Conservation (phyloP, 192 early-diverging fungal genomes). For the Martensiomyces pterosporus region DNA sequence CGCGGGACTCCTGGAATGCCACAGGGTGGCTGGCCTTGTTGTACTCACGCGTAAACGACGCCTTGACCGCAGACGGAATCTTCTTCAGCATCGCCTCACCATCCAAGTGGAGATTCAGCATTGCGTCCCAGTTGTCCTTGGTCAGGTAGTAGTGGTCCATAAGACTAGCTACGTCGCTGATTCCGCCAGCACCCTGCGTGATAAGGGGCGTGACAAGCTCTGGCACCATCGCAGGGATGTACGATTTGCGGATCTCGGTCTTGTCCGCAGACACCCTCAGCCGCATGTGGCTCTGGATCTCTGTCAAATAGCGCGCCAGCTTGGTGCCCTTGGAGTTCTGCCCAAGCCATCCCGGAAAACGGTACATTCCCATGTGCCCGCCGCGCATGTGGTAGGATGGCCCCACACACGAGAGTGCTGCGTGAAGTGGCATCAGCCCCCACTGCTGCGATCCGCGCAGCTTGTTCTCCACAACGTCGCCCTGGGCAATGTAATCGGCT, state of each 20-base stretch:
- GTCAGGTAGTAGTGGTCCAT: conserved; percentile 94
- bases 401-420: conserved; percentile 75
- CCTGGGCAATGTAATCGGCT: conserved; percentile 80
- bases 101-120: conserved; percentile 75
- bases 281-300: conserved; percentile 87
- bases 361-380: conserved; percentile 30
- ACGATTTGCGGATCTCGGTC: conserved; percentile 79
- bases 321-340: conserved; percentile 81
- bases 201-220: conserved; percentile 34
- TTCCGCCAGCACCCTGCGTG: conserved; percentile 51
- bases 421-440: conserved; percentile 87
- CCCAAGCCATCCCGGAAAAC: conserved; percentile 75
- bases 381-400: conserved; percentile 84
- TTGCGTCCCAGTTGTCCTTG: conserved; percentile 82
- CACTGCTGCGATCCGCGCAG: conserved; percentile 85
- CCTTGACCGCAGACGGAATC: conserved; percentile 64
- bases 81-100: conserved; percentile 49
- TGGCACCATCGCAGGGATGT: conserved; percentile 65
- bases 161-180: conserved; percentile 66
- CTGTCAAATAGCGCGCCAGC: conserved; percentile 63
- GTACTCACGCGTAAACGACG: conserved; percentile 77
- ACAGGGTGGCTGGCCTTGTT: conserved; percentile 33
- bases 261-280: conserved; percentile 77
- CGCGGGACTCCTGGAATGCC: conserved; percentile 20
- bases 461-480: conserved; percentile 72